Percentiles rank a stretch among this genome's conserved stretches.
Evolutionary conservation across 2,329 filamentous ascomycete genomes (phyloP).

Genomic region (Sphaerulina vaccinii): DNA sequence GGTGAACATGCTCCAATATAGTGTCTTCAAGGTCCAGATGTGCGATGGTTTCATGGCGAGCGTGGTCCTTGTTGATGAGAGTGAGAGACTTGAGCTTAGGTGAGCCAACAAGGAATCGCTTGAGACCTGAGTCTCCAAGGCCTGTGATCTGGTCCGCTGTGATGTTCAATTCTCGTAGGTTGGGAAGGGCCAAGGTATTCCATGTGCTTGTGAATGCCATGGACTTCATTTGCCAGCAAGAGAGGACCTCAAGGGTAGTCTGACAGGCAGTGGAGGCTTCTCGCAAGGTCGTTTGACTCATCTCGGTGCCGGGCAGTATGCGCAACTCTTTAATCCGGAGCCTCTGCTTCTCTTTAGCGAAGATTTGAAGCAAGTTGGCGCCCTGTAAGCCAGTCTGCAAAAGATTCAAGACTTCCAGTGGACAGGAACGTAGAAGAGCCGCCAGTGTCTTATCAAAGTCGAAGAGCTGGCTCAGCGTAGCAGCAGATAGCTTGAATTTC

Average conservation of each 20-base stretch:
- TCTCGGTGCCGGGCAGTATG: slow-evolving; percentile 21
- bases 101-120: slow-evolving; percentile 1
- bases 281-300: slow-evolving; percentile 13
- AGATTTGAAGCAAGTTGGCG: slow-evolving; percentile 20
- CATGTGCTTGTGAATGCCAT: slow-evolving; percentile 5
- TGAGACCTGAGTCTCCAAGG: background rate
- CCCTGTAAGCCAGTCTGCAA: slow-evolving; percentile 32
- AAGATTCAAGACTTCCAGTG: slow-evolving; percentile 37
- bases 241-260: slow-evolving; percentile 11
- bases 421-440: slow-evolving; percentile 42
- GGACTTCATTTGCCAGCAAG: slow-evolving; percentile 1
- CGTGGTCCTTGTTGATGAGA: slow-evolving; percentile 3
- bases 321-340: slow-evolving; percentile 23
- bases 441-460: slow-evolving; percentile 41
- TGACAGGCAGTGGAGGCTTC: slow-evolving; percentile 2
- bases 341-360: slow-evolving; percentile 17
- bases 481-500: slow-evolving; percentile 37
- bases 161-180: slow-evolving; percentile 9
- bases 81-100: slow-evolving; percentile 6
- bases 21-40: slow-evolving; percentile 13
- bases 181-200: background rate
- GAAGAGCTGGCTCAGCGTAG: slow-evolving; percentile 39
- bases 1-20: slow-evolving; percentile 4
- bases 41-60: background rate
- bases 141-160: background rate